These are phyloP conservation scores for rapeseed (Brassica napus) DNA, from an alignment of 345 rosid genomes.

Conservation along the genomic window Da-Ae NC_063449.1:17079001-17079500, in stretches of 20 bases:
- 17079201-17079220: background rate
- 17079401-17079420: conserved; percentile 9
- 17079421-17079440: conserved; percentile 23
- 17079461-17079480: background rate
- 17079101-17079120: conserved; percentile 20
- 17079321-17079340: background rate
- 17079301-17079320: background rate
- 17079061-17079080: conserved; percentile 55
- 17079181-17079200: conserved; percentile 22
- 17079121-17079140: conserved; percentile 18
- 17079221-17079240: background rate
- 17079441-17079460: conserved; percentile 18
- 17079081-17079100: conserved; percentile 64
- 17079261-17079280: background rate
- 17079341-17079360: conserved; percentile 27
- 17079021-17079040: conserved; percentile 63
- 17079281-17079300: background rate
- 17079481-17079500: background rate
- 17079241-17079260: background rate
- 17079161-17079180: conserved; percentile 7
- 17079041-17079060: conserved; percentile 47
- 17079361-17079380: conserved; percentile 20
- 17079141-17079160: background rate
- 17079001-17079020: conserved; percentile 55
- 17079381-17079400: conserved; percentile 3